Conservation (phyloP, 495 filamentous ascomycete genomes). For the Xanthoparmelia taractica region DNA sequence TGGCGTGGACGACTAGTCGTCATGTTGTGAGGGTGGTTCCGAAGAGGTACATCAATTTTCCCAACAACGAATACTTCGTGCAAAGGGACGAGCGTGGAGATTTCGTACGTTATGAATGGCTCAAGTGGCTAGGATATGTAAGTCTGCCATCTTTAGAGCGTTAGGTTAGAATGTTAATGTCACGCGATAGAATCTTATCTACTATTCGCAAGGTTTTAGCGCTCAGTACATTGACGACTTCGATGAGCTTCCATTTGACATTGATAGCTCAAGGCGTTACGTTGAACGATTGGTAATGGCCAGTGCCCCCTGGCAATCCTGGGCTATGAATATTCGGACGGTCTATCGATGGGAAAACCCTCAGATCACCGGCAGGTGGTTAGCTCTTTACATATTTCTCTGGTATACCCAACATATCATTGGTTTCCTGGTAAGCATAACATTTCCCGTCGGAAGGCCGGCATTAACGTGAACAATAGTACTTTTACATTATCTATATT, state of each 20-base stretch:
- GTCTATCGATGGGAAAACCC: constrained; percentile 42
- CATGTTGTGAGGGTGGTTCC: constrained; percentile 37
- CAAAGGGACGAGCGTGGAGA: constrained; percentile 26
- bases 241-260: constrained; percentile 32
- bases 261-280: constrained; percentile 32
- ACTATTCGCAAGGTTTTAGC: constrained; percentile 35
- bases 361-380: constrained; percentile 31
- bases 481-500: constrained; percentile 35
- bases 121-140: constrained; percentile 37
- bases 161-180: background rate
- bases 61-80: constrained; percentile 27
- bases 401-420: constrained; percentile 34
- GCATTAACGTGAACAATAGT: constrained; percentile 18
- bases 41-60: constrained; percentile 26
- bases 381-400: constrained; percentile 32
- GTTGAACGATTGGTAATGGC: constrained; percentile 40
- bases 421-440: constrained; percentile 33
- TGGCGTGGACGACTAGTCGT: constrained; percentile 36
- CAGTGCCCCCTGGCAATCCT: constrained; percentile 38
- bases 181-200: constrained; percentile 32
- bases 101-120: constrained; percentile 28
- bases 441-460: background rate
- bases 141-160: background rate
- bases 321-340: constrained; percentile 32
- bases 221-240: constrained; percentile 41